A percentile compares a stretch with the other conserved stretches of the same genome.
Conservation (phyloP, 495 filamentous ascomycete species). For the Bathelium albidoporum region DNA sequence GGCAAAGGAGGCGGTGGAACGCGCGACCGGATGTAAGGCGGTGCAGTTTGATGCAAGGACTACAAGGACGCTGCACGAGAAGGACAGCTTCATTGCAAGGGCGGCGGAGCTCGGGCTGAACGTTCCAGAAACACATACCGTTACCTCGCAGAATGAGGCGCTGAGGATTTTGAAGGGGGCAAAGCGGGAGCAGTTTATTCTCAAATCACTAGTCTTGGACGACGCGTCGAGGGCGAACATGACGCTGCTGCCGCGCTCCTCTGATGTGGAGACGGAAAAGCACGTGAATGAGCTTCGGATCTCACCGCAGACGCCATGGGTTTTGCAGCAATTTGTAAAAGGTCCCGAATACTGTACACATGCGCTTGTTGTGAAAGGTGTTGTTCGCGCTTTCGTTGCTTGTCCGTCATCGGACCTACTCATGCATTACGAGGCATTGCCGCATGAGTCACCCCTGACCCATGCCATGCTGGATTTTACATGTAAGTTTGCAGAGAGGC, state of each 20-base stretch:
- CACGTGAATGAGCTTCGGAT: slow-evolving; percentile 47
- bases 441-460: slow-evolving; percentile 41
- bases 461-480: slow-evolving; percentile 54
- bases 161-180: slow-evolving; percentile 43
- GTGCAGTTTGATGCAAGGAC: slow-evolving; percentile 45
- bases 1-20: slow-evolving; percentile 52
- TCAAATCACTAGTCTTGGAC: slow-evolving; percentile 49
- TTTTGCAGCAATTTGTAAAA: slow-evolving; percentile 56
- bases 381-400: slow-evolving; percentile 52
- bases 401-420: slow-evolving; percentile 47
- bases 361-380: slow-evolving; percentile 48
- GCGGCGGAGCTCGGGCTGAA: slow-evolving; percentile 42
- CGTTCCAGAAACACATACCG: slow-evolving; percentile 47
- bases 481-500: slow-evolving; percentile 40
- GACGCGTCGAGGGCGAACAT: slow-evolving; percentile 36
- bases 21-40: slow-evolving; percentile 45
- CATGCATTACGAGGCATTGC: slow-evolving; percentile 53
- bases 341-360: slow-evolving; percentile 63
- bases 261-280: slow-evolving; percentile 42
- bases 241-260: slow-evolving; percentile 46
- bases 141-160: slow-evolving; percentile 46
- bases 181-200: slow-evolving; percentile 41
- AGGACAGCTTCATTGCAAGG: slow-evolving; percentile 48
- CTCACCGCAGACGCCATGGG: slow-evolving; percentile 46
- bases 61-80: slow-evolving; percentile 45